Percentiles rank a stretch among this genome's conserved stretches.
Conservation (phyloP, 2,329 filamentous ascomycete genomes). For the Emergomyces orientalis region DNA sequence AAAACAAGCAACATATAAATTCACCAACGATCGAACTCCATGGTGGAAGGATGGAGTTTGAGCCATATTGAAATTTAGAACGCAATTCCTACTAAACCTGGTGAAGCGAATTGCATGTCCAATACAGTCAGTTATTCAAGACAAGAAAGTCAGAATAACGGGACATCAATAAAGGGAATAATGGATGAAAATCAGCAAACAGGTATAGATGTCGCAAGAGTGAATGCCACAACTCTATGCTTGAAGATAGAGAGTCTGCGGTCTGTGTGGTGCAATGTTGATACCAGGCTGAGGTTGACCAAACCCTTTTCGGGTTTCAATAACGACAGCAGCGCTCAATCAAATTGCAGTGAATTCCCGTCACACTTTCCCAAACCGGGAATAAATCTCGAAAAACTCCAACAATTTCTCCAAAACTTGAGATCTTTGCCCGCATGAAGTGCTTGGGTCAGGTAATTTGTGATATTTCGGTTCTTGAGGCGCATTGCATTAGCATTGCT, state of each 20-base stretch:
- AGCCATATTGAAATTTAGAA: slow-evolving; percentile 1
- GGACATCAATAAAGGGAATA: slow-evolving; percentile 10
- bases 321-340: slow-evolving; percentile 13
- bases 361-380: not conserved
- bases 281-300: slow-evolving; percentile 7
- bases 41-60: not conserved
- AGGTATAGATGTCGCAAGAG: not conserved
- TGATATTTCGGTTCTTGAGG: not conserved
- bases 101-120: not conserved
- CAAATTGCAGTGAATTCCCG: not conserved
- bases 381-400: not conserved
- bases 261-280: not conserved
- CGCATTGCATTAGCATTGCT: no score
- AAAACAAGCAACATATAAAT: not conserved
- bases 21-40: not conserved
- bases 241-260: not conserved
- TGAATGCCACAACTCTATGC: slow-evolving; percentile 3
- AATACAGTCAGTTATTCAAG: slow-evolving; percentile 12
- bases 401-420: not conserved
- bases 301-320: slow-evolving; percentile 21
- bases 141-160: slow-evolving; percentile 8
- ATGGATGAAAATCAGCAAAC: slow-evolving; percentile 6
- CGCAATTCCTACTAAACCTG: not conserved
- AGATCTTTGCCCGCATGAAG: not conserved
- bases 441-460: not conserved